Percentiles rank a stretch among this genome's conserved stretches.
These are phyloP conservation scores for Fraxinus paxiana DNA, from an alignment of 305 asterid genomes.

Conservation along the genomic window DNA sequence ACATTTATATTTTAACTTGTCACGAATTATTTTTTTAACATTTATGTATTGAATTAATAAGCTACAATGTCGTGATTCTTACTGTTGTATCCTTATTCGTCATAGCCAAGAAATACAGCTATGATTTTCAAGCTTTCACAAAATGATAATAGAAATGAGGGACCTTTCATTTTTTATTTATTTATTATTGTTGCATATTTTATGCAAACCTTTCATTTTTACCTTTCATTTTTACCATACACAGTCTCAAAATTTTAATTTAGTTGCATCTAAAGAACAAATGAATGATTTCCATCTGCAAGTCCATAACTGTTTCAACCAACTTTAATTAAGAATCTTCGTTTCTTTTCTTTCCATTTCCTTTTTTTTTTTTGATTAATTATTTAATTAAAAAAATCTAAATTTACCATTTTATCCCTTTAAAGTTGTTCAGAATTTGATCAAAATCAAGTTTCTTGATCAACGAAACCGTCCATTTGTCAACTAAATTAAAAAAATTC, in stretches of 20 bases:
- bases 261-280: neutral
- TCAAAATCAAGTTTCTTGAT: neutral
- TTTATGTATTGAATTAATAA: too few species aligned
- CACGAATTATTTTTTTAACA: neutral
- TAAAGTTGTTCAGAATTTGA: neutral
- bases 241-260: neutral
- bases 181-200: too few species aligned
- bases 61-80: neutral
- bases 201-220: neutral
- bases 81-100: neutral
- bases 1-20: neutral
- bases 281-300: neutral
- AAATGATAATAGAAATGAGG: neutral
- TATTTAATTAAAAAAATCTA: too few species aligned
- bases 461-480: neutral
- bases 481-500: too few species aligned
- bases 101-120: neutral
- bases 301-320: neutral
- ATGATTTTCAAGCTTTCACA: neutral
- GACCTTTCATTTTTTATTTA: too few species aligned
- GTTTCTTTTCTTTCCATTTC: too few species aligned
- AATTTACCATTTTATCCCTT: neutral
- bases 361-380: too few species aligned
- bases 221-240: neutral
- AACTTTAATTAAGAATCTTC: neutral